Conservation (phyloP, 2,329 filamentous ascomycete species). For the Exophiala aquamarina region DNA sequence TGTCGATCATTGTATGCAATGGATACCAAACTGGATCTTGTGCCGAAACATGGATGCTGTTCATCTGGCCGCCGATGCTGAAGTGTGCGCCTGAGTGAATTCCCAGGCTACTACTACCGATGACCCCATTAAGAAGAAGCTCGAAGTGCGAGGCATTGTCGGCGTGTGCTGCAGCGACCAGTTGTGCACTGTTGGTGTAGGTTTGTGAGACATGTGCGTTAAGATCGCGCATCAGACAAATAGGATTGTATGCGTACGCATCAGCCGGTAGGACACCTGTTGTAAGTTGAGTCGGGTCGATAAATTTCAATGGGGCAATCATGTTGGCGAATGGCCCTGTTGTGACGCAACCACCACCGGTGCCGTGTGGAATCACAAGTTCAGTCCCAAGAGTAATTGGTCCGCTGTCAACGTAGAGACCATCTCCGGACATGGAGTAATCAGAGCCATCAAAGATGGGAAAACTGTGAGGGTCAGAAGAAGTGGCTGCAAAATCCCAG, state of each 20-base stretch:
- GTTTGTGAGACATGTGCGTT: constrained; percentile 27
- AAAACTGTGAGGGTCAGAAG: constrained; percentile 27
- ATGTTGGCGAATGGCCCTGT: constrained; percentile 30
- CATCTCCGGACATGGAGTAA: constrained; percentile 37
- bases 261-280: constrained; percentile 21
- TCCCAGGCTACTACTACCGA: constrained; percentile 24
- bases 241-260: constrained; percentile 26
- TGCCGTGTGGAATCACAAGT: constrained; percentile 27
- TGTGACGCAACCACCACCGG: constrained; percentile 30
- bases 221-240: constrained; percentile 28
- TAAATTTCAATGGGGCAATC: constrained; percentile 23
- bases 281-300: constrained; percentile 23
- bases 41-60: constrained; percentile 26
- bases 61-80: constrained; percentile 28
- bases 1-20: constrained; percentile 29
- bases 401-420: constrained; percentile 23
- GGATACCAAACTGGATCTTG: constrained; percentile 30
- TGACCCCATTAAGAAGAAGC: constrained; percentile 26
- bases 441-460: constrained; percentile 39
- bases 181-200: constrained; percentile 23
- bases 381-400: constrained; percentile 20
- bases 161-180: constrained; percentile 24
- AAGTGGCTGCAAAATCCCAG: constrained; percentile 39
- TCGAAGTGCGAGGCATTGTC: constrained; percentile 25
- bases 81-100: constrained; percentile 30